Conservation (phyloP, 225 moss, liverwort and hornwort genomes). For the Rhytidiadelphus loreus region DNA sequence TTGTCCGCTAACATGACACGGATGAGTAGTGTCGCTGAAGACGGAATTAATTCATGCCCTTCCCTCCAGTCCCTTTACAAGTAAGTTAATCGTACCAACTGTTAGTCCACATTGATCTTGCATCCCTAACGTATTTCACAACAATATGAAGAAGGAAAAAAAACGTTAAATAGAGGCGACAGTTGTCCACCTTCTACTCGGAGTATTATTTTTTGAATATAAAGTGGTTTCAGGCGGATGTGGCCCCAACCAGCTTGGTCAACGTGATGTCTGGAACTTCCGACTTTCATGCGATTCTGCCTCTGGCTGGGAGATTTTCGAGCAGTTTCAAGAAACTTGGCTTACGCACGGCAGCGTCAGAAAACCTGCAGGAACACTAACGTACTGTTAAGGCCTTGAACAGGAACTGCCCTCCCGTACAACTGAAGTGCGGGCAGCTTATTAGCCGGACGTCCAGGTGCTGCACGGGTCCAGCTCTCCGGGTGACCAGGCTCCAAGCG, state of each 20-base stretch:
- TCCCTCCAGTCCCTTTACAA: not conserved
- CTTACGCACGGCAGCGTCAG: not conserved
- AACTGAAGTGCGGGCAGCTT: not conserved
- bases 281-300: not conserved
- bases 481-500: too few species aligned
- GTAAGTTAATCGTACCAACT: not conserved
- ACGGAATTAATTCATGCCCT: not conserved
- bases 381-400: not conserved
- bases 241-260: not conserved
- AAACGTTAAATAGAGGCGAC: too few species aligned
- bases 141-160: not conserved
- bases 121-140: not conserved
- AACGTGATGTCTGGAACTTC: not conserved
- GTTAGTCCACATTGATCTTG: not conserved
- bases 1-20: not conserved
- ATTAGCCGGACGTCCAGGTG: too few species aligned
- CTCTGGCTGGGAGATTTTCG: not conserved
- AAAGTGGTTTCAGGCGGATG: not conserved
- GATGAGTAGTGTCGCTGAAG: not conserved
- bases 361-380: not conserved
- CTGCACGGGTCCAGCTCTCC: too few species aligned
- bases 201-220: not conserved
- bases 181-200: not conserved
- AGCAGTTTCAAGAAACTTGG: not conserved
- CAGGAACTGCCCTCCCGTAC: not conserved